phyloP scores from a whole-genome alignment of 768 basidiomycete species.

The Lactarius trivialis region DNA sequence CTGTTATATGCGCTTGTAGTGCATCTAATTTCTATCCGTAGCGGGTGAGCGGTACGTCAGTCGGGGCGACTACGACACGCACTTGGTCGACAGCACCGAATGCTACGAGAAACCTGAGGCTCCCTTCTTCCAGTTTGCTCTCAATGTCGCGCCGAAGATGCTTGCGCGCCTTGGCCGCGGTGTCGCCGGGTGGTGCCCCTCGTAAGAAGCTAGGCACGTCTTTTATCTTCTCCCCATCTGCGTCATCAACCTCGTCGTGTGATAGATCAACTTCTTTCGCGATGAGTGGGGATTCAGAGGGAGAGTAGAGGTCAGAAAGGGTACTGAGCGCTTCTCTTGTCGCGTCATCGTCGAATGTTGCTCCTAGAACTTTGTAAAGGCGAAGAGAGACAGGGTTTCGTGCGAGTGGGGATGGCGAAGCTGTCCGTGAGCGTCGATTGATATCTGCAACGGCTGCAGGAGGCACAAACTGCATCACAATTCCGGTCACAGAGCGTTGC shows the following conservation, averaged over 20 bases:
- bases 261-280: conserved; percentile 33
- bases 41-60: background rate
- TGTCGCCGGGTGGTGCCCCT: conserved; percentile 46
- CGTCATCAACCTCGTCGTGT: conserved; percentile 32
- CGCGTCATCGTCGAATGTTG: conserved; percentile 68
- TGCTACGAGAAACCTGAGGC: conserved; percentile 73
- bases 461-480: conserved; percentile 16
- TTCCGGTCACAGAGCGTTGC: background rate
- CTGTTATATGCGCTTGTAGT: conserved; percentile 66
- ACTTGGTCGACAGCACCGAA: conserved; percentile 90
- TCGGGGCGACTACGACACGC: conserved; percentile 31
- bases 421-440: conserved; percentile 21
- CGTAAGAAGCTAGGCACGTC: conserved; percentile 28
- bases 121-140: conserved; percentile 71
- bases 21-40: conserved; percentile 71
- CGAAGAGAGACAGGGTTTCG: conserved; percentile 78
- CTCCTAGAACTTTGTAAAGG: conserved; percentile 85
- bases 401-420: conserved; percentile 25
- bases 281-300: conserved; percentile 23
- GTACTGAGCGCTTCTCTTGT: conserved; percentile 78
- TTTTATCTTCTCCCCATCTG: conserved; percentile 24
- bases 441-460: conserved; percentile 25
- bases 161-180: conserved; percentile 68
- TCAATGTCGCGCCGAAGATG: conserved; percentile 83
- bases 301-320: conserved; percentile 70